Evolutionary conservation across 2,329 filamentous ascomycete species (phyloP).

Genomic region (Xylariales sp.): DNA sequence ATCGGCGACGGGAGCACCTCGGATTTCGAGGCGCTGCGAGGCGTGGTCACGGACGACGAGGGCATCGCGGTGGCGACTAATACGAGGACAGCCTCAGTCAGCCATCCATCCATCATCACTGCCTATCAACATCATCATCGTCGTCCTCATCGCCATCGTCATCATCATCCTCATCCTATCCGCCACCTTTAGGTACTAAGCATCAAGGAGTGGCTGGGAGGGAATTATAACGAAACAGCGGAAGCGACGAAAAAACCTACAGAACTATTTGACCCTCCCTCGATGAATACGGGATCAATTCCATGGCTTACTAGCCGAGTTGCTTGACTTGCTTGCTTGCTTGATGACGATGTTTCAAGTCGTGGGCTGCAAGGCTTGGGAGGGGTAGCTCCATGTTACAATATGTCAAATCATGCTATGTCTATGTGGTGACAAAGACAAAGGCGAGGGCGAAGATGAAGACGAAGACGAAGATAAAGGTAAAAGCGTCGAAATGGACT

Average conservation of each 20-base stretch:
- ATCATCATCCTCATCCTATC: too few relatives aligned
- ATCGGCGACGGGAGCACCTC: conserved; percentile 71
- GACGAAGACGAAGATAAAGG: not conserved
- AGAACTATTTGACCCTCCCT: conserved; percentile 81
- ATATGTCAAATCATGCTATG: conserved; percentile 21
- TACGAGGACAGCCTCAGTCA: conserved; percentile 12
- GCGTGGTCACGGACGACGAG: conserved; percentile 90
- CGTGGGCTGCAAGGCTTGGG: conserved; percentile 30
- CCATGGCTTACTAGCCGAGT: conserved; percentile 58
- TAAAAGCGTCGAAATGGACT: conserved; percentile 6
- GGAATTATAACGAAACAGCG: not conserved
- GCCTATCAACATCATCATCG: not conserved
- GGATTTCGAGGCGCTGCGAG: conserved; percentile 86
- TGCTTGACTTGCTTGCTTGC: conserved; percentile 13
- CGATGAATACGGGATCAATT: conserved; percentile 80
- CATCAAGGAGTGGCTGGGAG: too few relatives aligned
- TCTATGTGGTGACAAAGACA: not conserved
- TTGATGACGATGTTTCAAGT: conserved; percentile 21
- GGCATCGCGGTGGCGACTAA: conserved; percentile 89
- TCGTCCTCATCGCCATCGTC: not conserved
- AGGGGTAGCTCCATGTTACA: conserved; percentile 34
- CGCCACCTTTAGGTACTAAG: not conserved
- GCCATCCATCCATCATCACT: conserved; percentile 10
- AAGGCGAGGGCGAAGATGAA: not conserved
- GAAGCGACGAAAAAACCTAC: conserved; percentile 62